Base-by-base conservation (phyloP, 176 grass and related monocot species). In the Aegilops tauschii region DNA sequence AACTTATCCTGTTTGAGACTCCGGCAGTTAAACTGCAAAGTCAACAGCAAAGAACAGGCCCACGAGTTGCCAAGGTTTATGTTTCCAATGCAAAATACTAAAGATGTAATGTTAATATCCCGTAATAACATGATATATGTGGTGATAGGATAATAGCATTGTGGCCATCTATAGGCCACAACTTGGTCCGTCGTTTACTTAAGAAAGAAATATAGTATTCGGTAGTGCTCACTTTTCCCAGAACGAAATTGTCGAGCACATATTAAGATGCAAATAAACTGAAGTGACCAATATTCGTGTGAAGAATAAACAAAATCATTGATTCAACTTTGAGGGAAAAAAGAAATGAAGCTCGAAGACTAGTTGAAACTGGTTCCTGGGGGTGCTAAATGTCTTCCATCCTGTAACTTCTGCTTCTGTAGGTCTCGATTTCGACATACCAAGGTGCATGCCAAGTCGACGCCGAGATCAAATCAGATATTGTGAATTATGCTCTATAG, bases 401-500 rank as follows among this genome's bases (percentile, higher is more conserved):
- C 27, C 0, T 71, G 31, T 65, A 78, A 82, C 39, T 56, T 87
- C 10, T 74, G 37, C 80, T 81, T 25, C 29, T 93, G 78, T 83
- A 98, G 95, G 83, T 45, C 42, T 45, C 42, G 42, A 45, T 45
- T 95, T 93, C 95, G 4, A 78, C 81, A 85, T 62, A 87, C 82
- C 80, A 83, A 65, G 85, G 50, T 69, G 83, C 95, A 86, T 73
- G 40, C 9, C 87, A 90, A 76, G 83, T 93, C 27, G 93, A 95
- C 85, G 85, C 89, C 31, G 85, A 89, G 54, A 95, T 98, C 31
- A 82, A 83, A 65, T 98, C 93, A 31, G 56, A 59, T 35, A 93
- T 86, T 65, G 89, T 98, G 65, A 95, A 83, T 34, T 84, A 82
- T 77, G 91, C 95, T 75, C 72, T 93, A 45, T 95, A 90, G 50